Base-by-base conservation (phyloP, 371 early-diverging fungal species). In the Mortierella polycephala region DNA sequence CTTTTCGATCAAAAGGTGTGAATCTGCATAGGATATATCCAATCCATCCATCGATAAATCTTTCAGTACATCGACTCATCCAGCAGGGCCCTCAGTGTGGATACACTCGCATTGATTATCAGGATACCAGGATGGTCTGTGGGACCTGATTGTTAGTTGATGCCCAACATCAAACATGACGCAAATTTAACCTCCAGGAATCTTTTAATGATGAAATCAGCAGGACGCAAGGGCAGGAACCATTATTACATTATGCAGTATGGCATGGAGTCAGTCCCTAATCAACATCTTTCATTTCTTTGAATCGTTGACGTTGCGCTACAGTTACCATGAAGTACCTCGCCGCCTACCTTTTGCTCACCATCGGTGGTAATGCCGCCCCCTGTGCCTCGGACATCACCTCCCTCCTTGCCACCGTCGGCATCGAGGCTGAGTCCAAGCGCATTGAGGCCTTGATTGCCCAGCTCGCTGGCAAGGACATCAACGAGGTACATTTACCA, bases 261-360 rank as follows among this genome's bases (percentile, higher is more conserved):
- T 30, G 30, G 30, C 30, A 30, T 30, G 10, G 49, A 9, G 39
- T 39, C 16, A 20, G 18, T 44, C 62, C 59, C 56, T 44, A 57
- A 51, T 50, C 23, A 30, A 39, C 18, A 20, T 37, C 40, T 50
- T 40, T 52, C 20, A 42, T 60, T 40, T 42, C 18, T 18, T 57
- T 50, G 30, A 30, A 30, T 30, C 30, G 30, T 30, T 30, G 2
- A 30, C 30, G 30, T 30, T 30, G 30, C 44, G 21, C 47, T 42
- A 9, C 55, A 71, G 68, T 62, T 59, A 71, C 75, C 74, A 98
- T 97, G 98, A 96, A 96, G 92, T 92, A 93, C 87, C 89, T 98
- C 85, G 98, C 96, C 81, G 98, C 98, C 82, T 98, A 96, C 93
- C 91, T 98, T 83, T 94, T 98, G 82, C 93, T 96, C 83, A 85